Base-by-base conservation (phyloP, 129 eudicot species). In the Ambrosia trifida region DNA sequence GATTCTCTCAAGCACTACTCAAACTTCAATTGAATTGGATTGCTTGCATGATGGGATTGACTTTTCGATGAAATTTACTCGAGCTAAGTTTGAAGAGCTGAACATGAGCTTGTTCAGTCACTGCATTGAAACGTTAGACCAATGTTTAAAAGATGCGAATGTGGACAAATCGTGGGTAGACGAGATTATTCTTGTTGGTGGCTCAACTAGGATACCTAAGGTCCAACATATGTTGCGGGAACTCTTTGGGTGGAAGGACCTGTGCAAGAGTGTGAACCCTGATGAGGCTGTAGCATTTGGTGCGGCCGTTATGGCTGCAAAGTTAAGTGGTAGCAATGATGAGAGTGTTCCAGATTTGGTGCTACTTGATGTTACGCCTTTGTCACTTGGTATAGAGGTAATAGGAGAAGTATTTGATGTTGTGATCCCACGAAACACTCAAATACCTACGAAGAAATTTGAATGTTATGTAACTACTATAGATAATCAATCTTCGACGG, bases 121-220 rank as follows among this genome's bases (percentile, higher is more conserved):
- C 31, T 73, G 78, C 40, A 62, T 73, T 4, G 18, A 13, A 3
- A 63, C 49, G 11, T 11, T 73, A 19, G 70, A 73, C 1, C 40
- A 35, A 1, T 73, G 78, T 44, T 58, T 76, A 32, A 67, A 9
- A 11, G 74, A 76, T 53, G 68, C 74, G 12, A 17, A 78, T 8
- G 13, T 49, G 11, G 74, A 76, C 7, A 76, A 50, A 49, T 49
- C 64, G 1, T 32, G 61, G 31, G 69, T 76, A 19, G 46, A 76
- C 4, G 69, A 76, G 68, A 67, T 76, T 2, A 47, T 68, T 17
- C 61, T 76, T 6, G 69, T 68, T 16, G 75, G 75, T 68, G 80
- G 75, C n/a, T 76, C 80, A 1, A 76, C 75, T 11, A 76, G 75
- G 11, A 67, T 76, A 43, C 80, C 80, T 0, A 76, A 76, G 59